Percentiles rank a stretch among this genome's conserved stretches.
phyloP scores from a whole-genome alignment of 164 flowering plant genomes.

The Hamamelis virginiana region DNA sequence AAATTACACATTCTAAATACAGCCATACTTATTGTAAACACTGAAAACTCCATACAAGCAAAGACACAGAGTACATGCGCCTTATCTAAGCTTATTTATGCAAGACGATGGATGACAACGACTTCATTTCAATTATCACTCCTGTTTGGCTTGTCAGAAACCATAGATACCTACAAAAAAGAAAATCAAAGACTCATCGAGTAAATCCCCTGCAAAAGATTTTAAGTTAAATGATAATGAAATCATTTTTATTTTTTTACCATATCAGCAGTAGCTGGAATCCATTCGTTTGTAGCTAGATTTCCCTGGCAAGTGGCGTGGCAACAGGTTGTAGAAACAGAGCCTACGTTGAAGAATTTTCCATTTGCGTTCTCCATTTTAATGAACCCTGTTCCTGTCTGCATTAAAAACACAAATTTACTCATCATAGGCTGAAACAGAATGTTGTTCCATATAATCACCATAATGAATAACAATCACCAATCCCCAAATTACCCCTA shows the following conservation, averaged over 20 bases:
- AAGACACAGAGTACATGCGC: no score
- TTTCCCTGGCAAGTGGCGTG: conserved; percentile 67
- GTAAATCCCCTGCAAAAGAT: no score
- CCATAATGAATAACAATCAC: no score
- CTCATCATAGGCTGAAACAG: not conserved
- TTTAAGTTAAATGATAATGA: not conserved
- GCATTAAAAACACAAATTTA: not conserved
- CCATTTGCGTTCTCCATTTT: conserved; percentile 42
- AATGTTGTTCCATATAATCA: no score
- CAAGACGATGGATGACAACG: no score
- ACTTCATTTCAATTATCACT: conserved; percentile 52
- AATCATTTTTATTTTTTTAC: conserved; percentile 21
- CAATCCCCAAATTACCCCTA: no score
- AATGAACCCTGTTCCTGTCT: conserved; percentile 94
- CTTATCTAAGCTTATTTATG: no score
- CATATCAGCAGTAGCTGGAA: conserved; percentile 49
- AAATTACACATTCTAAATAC: no score
- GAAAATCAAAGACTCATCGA: no score
- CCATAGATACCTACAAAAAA: conserved; percentile 30
- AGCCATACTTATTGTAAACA: no score
- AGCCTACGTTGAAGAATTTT: conserved; percentile 32
- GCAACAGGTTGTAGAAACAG: conserved; percentile 25
- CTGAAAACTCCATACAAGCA: no score
- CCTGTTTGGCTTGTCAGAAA: conserved; percentile 60
- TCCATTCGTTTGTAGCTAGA: conserved; percentile 95